Evolutionary conservation across 75 land plant genomes (phyloP).

Genomic region (Cryptomeria japonica): DNA sequence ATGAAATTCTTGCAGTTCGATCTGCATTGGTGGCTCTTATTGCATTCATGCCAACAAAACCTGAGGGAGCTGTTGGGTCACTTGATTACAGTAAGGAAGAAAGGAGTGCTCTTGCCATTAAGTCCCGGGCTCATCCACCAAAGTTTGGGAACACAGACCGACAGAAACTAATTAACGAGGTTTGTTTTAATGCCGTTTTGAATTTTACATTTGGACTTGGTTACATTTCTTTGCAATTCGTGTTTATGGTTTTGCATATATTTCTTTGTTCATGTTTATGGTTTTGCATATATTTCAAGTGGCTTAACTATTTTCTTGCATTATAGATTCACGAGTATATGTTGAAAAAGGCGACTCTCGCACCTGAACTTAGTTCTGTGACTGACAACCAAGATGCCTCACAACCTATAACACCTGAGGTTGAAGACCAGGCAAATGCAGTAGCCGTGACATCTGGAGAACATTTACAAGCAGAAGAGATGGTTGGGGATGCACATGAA

Average conservation of each 20-base stretch:
- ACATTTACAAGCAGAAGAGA: conserved; percentile 13
- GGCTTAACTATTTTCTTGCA: not conserved
- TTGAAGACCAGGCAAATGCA: conserved; percentile 10
- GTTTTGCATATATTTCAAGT: not conserved
- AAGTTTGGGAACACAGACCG: conserved; percentile 83
- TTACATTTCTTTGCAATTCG: not conserved
- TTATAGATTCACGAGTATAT: conserved; percentile 72
- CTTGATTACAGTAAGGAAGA: conserved; percentile 93
- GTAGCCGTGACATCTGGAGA: conserved; percentile 13
- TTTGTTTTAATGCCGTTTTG: conserved; percentile 11
- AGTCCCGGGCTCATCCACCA: conserved; percentile 82
- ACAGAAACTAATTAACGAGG: conserved; percentile 95
- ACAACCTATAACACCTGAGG: conserved; percentile 3
- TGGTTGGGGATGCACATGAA: conserved; percentile 30
- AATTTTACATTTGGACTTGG: not conserved
- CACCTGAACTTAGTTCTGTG: conserved; percentile 31
- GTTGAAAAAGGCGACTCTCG: conserved; percentile 64
- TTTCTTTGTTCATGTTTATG: not conserved
- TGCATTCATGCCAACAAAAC: conserved; percentile 98
- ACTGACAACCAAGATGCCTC: conserved; percentile 3
- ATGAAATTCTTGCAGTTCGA: conserved; percentile 57
- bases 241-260: not conserved
- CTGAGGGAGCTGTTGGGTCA: conserved; percentile 93
- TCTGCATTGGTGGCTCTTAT: conserved; percentile 97
- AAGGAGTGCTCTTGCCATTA: conserved; percentile 81